A percentile compares a stretch with the other conserved stretches of the same genome.
phyloP scores from a whole-genome alignment of 148 eudicot species.

The Oxyria digyna region DNA sequence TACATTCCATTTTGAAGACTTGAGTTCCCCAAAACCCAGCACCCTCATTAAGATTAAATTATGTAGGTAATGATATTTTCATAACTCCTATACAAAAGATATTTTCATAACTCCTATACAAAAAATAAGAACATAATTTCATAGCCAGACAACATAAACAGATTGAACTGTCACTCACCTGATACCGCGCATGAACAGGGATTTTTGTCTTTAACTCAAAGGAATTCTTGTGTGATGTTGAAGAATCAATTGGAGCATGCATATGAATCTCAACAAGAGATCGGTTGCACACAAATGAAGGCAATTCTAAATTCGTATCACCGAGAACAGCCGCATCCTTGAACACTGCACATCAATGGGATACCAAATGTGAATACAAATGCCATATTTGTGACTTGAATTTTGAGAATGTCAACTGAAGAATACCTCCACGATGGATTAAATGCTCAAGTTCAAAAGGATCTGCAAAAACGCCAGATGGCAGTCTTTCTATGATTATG shows the following conservation, averaged over 20 bases:
- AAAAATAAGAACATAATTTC: too few relatives aligned
- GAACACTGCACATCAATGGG: conserved; percentile 28
- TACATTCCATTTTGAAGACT: background rate
- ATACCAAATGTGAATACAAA: background rate
- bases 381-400: background rate
- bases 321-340: conserved; percentile 70
- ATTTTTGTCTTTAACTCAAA: conserved; percentile 36
- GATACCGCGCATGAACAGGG: conserved; percentile 77
- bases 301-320: conserved; percentile 83
- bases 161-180: conserved; percentile 28
- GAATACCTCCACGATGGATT: conserved; percentile 54
- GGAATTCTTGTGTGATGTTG: conserved; percentile 17
- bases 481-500: conserved; percentile 61
- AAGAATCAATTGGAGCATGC: conserved; percentile 21
- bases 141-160: background rate
- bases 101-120: too few relatives aligned
- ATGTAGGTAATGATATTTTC: background rate
- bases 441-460: conserved; percentile 89
- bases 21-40: too few relatives aligned
- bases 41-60: too few relatives aligned
- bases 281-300: conserved; percentile 59
- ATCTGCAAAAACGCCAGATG: conserved; percentile 81
- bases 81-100: too few relatives aligned
- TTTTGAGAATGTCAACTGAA: conserved; percentile 8
- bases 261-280: conserved; percentile 75